Base-by-base conservation (phyloP, 768 basidiomycete species). In the Amanita subjunquillea region DNA sequence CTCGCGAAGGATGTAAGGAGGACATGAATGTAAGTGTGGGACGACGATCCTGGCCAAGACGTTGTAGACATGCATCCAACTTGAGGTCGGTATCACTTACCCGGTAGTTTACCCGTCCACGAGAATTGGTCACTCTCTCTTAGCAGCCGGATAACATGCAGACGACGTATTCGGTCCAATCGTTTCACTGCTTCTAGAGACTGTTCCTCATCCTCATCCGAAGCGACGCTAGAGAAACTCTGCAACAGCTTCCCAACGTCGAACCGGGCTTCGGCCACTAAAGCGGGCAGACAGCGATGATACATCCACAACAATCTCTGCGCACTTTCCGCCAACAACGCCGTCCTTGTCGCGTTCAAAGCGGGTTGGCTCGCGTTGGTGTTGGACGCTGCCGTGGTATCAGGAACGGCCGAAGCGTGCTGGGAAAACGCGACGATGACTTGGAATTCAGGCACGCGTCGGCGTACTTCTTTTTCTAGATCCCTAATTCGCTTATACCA, bases 231-330 rank as follows among this genome's bases (percentile, higher is more conserved):
- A 2, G 10, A 27, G 58, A 84, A 70, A 51, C 72, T 69, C 51
- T 72, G 71, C 27, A 93, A 66, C 20, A 94, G 62, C 63, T 91
- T 91, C 2, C 90, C 90, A 36, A 86, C 80, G 64, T 97, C 94
- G 59, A 94, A 97, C 47, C 83, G 74, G 25, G 82, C 81, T 63
- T 93, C 91, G 0, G 81, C 79, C 3, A 88, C 84, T 1, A 91
- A 67, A 1, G 75, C 70, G 0, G 91, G 89, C 27, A 94, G 65
- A 54, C 80, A 83, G 22, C 74, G 74, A 58, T 95, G 89, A 63
- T 96, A 98, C 47, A 94, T 72, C 78, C 85, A 87, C 55, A 96
- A 69, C 39, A 98, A 65, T 25, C 92, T 67, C 57, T 92, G 81
- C 1, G 92, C 82, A 47, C 79, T 77, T 68, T 97, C 94, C 0